Base-by-base conservation (phyloP, 148 eudicot genomes). In the Rhododendron williamsianum region DNA sequence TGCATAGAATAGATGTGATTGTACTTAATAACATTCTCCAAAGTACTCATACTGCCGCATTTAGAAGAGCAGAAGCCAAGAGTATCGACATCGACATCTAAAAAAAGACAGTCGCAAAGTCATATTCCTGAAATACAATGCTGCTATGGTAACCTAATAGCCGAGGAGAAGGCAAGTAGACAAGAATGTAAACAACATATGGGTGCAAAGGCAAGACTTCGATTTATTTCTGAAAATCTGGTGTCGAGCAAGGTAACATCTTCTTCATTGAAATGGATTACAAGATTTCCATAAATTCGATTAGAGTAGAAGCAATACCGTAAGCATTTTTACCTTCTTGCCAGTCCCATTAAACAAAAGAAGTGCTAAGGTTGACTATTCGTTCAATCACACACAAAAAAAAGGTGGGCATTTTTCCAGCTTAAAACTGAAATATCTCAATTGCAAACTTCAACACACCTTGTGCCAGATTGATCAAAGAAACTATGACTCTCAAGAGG, bases 391-490 rank as follows among this genome's bases (percentile, higher is more conserved):
- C 67, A 63, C 15, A 46, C 36, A 49, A 19, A 51, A 1, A 56
- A 12, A 56, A 9, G 19, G 46, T 43, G 13, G 51, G 19, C 58
- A 25, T 38, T 25, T 76, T 73, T 54, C 81, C 58, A 33, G 76
- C 43, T 72, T 56, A 36, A 67, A 67, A 73, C 30, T 11, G 21
- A 54, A 38, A 58, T 33, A 25, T 46, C 46, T 81, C 74, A 43
- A 16, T 54, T 60, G 38, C 12, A 52, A 82, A 18, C 49, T 48
- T 78, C 65, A 65, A 52, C 82, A 27, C 77, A 91, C 93, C 92
- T 91, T 87, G 82, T 36, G 80, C 89, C 81, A 63, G 87, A 83
- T 67, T 82, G 84, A 76, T 87, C 91, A 54, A 82, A 73, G 69
- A 78, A 63, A 25, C 86, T 85, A 16, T 80, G 87, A 77, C 81